phyloP scores from a whole-genome alignment of 2,329 filamentous ascomycete genomes.

The Talaromyces sp. region DNA sequence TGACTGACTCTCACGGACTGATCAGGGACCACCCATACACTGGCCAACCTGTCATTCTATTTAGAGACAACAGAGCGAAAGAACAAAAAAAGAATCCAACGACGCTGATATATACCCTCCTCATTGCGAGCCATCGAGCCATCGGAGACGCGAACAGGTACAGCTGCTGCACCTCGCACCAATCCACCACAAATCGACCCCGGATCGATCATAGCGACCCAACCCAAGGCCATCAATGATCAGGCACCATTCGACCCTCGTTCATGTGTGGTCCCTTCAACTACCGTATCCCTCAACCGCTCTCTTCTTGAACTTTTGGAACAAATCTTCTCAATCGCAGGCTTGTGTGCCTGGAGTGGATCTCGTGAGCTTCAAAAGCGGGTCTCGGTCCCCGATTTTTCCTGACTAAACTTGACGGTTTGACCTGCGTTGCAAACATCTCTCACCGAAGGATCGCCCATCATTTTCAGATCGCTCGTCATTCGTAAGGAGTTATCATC shows the following conservation, averaged over 20 bases:
- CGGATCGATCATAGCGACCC: slow-evolving; percentile 6
- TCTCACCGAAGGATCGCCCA: background rate
- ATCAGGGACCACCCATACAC: background rate
- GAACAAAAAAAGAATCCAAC: background rate
- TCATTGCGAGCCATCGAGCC: background rate
- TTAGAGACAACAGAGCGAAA: background rate
- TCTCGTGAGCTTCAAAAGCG: slow-evolving; percentile 3
- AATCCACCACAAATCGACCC: background rate
- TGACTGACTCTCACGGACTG: background rate
- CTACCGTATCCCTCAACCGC: background rate
- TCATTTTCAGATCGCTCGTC: background rate
- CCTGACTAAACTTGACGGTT: background rate
- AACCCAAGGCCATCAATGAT: slow-evolving; percentile 13
- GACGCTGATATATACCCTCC: background rate
- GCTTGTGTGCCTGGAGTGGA: background rate
- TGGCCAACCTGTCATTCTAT: background rate
- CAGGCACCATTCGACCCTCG: slow-evolving; percentile 1
- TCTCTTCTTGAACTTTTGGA: background rate
- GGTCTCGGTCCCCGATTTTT: slow-evolving; percentile 13
- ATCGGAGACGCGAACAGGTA: slow-evolving; percentile 1
- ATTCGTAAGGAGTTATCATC: background rate
- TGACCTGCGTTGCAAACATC: background rate
- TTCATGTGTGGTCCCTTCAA: background rate
- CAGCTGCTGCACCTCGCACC: background rate
- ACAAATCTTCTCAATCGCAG: background rate